Conservation (phyloP, 148 eudicot species). For the Fagopyrum homotropicum region DNA sequence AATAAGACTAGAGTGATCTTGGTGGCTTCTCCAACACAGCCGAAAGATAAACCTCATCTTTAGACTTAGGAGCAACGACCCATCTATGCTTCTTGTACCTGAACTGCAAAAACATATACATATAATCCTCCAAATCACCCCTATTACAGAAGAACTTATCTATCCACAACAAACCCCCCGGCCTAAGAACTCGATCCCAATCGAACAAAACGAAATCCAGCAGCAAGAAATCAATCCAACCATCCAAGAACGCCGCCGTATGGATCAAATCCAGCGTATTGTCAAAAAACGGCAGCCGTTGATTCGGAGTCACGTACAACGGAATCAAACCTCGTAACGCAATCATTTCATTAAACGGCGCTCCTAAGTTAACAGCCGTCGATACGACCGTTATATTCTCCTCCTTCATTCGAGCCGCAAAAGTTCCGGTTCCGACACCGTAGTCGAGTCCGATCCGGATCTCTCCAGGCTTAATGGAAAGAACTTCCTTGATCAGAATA, state of each 20-base stretch:
- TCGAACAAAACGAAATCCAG: conserved; percentile 84
- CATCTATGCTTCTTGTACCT: conserved; percentile 94
- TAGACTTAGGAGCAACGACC: conserved; percentile 69
- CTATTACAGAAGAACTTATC: conserved; percentile 83
- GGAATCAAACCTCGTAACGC: conserved; percentile 89
- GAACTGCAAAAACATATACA: conserved; percentile 98
- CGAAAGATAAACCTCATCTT: conserved; percentile 79
- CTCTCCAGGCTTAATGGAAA: conserved; percentile 71
- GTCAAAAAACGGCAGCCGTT: conserved; percentile 87
- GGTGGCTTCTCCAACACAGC: conserved; percentile 85
- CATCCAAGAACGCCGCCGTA: conserved; percentile 74
- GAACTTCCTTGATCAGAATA: conserved; percentile 54
- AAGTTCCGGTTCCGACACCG: conserved; percentile 83
- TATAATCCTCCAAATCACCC: conserved; percentile 80
- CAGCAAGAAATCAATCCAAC: conserved; percentile 79
- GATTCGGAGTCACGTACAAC: conserved; percentile 62
- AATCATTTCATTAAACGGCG: conserved; percentile 85
- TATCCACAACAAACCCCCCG: conserved; percentile 93
- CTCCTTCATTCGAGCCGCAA: conserved; percentile 93
- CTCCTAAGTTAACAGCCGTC: conserved; percentile 84
- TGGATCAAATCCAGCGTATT: conserved; percentile 91
- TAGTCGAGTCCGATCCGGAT: conserved; percentile 84
- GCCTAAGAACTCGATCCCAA: conserved; percentile 89
- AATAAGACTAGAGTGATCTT: conserved; percentile 42
- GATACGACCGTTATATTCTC: conserved; percentile 68